Base-by-base conservation (phyloP, 192 early-diverging fungal species). In the Glomus cerebriforme region DNA sequence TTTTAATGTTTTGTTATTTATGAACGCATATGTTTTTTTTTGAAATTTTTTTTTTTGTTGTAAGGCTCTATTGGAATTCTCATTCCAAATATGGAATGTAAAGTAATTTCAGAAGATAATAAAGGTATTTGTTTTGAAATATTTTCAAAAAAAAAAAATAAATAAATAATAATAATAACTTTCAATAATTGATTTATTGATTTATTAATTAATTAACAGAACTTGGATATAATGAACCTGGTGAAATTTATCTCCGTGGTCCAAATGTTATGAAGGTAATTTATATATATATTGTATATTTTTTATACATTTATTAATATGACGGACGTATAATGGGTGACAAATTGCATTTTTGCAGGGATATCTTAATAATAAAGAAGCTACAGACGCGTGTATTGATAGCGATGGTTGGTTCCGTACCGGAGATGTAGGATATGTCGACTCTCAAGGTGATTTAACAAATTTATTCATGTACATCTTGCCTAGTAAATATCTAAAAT, bases 201-300 rank as follows among this genome's bases (percentile, higher is more conserved):
- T n/a, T n/a, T n/a, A n/a, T 24, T 8, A 12, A 35, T 22, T 59
- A 17, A 32, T 47, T 31, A 24, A 43, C 12, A 85, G 91, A 90
- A 68, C 74, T 92, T 17, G 87, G 82, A 1, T 74, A 81, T 32
- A 82, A 85, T 43, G 81, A 92, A 69, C 77, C 73, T 0, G 97
- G 96, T 49, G 96, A 99, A 84, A 83, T 99, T 62, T 96, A 94
- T 86, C 79, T 96, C 73, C 88, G 90, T 29, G 94, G 94, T 0
- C 94, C 95, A 27, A 98, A 93, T 79, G 82, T 97, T 75, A 96
- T 96, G 95, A 91, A 90, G 77, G 91, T 84, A 5, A 85, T 91
- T 74, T 22, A 19, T 73, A 58, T 7, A n/a, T 32, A 87, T n/a
- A 43, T 81, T 43, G 7, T 9, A 3, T 43, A 9, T 43, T 9